phyloP scores from a whole-genome alignment of 176 grass and related monocot genomes.

The Urochloa ruziziensis region DNA sequence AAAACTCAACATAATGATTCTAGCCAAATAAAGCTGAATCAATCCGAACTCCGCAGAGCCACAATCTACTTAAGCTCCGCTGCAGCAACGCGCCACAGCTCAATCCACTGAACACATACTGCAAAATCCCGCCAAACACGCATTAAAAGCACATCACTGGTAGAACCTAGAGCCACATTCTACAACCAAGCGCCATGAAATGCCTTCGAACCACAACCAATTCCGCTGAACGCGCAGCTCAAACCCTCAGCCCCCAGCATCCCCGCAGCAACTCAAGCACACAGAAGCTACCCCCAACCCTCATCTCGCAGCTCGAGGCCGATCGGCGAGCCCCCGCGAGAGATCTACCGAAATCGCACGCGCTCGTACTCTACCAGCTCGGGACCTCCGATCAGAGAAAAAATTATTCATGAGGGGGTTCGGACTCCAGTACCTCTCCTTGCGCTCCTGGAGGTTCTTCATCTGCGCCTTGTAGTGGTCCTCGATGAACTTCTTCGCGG shows the following conservation, averaged over 20 bases:
- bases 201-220: background rate
- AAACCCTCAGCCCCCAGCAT: background rate
- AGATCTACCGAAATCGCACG: conserved; percentile 26
- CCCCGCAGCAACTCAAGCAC: background rate
- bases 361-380: background rate
- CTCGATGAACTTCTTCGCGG: conserved; percentile 90
- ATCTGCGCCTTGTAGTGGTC: conserved; percentile 79
- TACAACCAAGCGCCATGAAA: background rate
- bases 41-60: background rate
- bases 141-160: background rate
- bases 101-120: background rate
- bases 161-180: background rate
- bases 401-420: background rate
- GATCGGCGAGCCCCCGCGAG: background rate
- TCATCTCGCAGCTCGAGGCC: background rate
- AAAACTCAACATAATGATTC: background rate
- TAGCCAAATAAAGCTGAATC: background rate
- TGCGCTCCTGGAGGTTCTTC: conserved; percentile 94
- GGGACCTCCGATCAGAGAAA: background rate
- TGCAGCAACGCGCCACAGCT: background rate
- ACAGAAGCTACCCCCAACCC: background rate
- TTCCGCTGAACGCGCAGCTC: conserved; percentile 10
- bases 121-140: background rate
- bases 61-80: background rate
- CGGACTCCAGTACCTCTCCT: conserved; percentile 59